A percentile compares a stretch with the other conserved stretches of the same genome.
Evolutionary conservation across 2,329 filamentous ascomycete genomes (phyloP).

Genomic region (Scorias spongiosa): DNA sequence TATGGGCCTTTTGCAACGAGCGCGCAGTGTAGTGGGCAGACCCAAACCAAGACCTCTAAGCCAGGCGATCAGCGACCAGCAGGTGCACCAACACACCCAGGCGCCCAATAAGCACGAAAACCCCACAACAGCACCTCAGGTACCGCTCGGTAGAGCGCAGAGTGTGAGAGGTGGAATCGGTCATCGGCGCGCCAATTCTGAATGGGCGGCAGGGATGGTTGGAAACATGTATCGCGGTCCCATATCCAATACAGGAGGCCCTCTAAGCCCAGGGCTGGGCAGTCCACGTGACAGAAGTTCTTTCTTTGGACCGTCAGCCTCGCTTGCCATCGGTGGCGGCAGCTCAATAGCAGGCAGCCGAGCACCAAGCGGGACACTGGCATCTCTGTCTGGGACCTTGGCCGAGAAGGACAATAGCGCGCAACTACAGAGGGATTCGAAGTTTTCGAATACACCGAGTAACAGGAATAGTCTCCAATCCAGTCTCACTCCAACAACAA

Average conservation of each 20-base stretch:
- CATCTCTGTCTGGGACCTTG: slow-evolving; percentile 20
- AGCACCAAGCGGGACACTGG: slow-evolving; percentile 16
- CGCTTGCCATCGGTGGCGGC: slow-evolving; percentile 17
- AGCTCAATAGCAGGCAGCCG: slow-evolving; percentile 19
- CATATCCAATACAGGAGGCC: slow-evolving; percentile 20
- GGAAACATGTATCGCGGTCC: slow-evolving; percentile 80
- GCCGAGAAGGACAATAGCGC: slow-evolving; percentile 9
- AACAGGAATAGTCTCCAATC: slow-evolving; percentile 12
- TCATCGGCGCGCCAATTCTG: slow-evolving; percentile 30
- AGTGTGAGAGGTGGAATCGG: slow-evolving; percentile 25
- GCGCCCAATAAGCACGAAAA: slow-evolving; percentile 32
- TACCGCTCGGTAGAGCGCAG: slow-evolving; percentile 49
- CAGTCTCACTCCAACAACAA: slow-evolving; percentile 5
- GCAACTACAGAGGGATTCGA: slow-evolving; percentile 13
- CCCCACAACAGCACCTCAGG: slow-evolving; percentile 59
- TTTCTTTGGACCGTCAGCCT: slow-evolving; percentile 39
- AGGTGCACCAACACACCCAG: slow-evolving; percentile 2
- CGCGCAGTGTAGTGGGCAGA: slow-evolving; percentile 41
- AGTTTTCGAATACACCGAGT: slow-evolving; percentile 11
- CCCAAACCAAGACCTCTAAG: slow-evolving; percentile 19
- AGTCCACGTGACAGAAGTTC: slow-evolving; percentile 40
- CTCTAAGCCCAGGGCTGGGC: slow-evolving; percentile 36
- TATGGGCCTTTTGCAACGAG: slow-evolving; percentile 39
- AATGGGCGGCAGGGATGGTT: slow-evolving; percentile 42
- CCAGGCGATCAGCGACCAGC: slow-evolving; percentile 14